These are phyloP conservation scores for Phaffomyces antillensis DNA, from an alignment of 805 yeast genomes.

Conservation along the genomic window DNA sequence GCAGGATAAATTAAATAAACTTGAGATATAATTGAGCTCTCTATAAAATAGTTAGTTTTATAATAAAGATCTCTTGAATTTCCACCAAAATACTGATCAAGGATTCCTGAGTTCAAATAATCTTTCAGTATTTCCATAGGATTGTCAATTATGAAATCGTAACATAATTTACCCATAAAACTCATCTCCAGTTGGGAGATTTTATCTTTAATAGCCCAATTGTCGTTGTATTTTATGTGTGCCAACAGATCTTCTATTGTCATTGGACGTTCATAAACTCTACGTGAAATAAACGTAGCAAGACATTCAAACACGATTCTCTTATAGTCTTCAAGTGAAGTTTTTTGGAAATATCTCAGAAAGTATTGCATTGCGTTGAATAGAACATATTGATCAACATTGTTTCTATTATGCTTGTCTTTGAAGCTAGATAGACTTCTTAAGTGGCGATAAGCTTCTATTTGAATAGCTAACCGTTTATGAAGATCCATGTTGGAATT, in stretches of 20 bases:
- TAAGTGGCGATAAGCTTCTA: not conserved
- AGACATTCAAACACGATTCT: not conserved
- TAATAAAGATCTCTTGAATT: no score
- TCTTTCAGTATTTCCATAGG: conserved; percentile 6
- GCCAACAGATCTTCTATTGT: conserved; percentile 6
- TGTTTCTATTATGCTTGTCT: not conserved
- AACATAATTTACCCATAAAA: conserved; percentile 20
- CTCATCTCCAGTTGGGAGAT: conserved; percentile 11
- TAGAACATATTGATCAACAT: not conserved
- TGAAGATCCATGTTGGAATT: conserved; percentile 1
- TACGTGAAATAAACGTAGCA: conserved; percentile 15
- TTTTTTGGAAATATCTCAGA: conserved; percentile 17
- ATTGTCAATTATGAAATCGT: conserved; percentile 15
- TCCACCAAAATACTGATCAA: no score
- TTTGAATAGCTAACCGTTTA: not conserved
- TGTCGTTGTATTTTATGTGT: not conserved
- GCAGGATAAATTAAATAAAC: conserved; percentile 11
- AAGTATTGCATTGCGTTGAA: conserved; percentile 12
- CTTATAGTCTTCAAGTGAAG: conserved; percentile 6
- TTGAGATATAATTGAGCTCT: conserved; percentile 8
- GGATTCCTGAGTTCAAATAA: no score
- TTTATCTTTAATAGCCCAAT: conserved; percentile 14
- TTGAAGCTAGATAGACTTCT: not conserved
- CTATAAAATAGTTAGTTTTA: conserved; percentile 1
- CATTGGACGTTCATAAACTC: conserved; percentile 15